Conservation (phyloP, 2,329 filamentous ascomycete genomes). For the Eurotiales sp. region DNA sequence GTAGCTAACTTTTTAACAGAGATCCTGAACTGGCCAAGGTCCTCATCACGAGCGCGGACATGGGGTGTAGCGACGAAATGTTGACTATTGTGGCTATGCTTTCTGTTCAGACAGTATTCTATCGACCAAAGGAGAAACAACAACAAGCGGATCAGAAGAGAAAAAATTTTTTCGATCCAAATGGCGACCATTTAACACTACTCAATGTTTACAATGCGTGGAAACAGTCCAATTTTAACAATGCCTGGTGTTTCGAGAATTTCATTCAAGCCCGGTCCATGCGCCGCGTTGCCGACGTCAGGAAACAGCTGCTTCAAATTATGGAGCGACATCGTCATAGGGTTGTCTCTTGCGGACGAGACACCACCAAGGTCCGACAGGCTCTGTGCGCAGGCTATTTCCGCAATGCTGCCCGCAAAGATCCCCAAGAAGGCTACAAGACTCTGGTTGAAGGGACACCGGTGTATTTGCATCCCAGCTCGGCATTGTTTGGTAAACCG, state of each 20-base stretch:
- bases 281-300: conserved; percentile 83
- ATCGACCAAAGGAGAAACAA: conserved; percentile 96
- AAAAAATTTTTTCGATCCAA: conserved; percentile 91
- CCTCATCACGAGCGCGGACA: conserved; percentile 80
- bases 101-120: conserved; percentile 81
- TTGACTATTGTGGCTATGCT: conserved; percentile 95
- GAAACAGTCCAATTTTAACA: conserved; percentile 78
- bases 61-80: conserved; percentile 88
- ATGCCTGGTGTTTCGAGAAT: conserved; percentile 95
- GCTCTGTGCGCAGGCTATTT: conserved; percentile 93
- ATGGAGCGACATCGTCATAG: conserved; percentile 86
- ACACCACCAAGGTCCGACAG: conserved; percentile 82
- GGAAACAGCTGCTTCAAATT: conserved; percentile 87
- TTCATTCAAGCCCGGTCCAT: conserved; percentile 92
- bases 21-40: conserved; percentile 79
- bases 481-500: conserved; percentile 89
- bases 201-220: conserved; percentile 98
- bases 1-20: too few species aligned
- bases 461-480: conserved; percentile 89
- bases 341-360: conserved; percentile 77
- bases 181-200: conserved; percentile 89
- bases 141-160: conserved; percentile 96
- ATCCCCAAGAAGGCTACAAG: conserved; percentile 95
- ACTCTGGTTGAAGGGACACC: conserved; percentile 93
- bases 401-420: conserved; percentile 89